phyloP scores from a whole-genome alignment of 2,329 filamentous ascomycete genomes.

The Colletotrichum euphorbiae region DNA sequence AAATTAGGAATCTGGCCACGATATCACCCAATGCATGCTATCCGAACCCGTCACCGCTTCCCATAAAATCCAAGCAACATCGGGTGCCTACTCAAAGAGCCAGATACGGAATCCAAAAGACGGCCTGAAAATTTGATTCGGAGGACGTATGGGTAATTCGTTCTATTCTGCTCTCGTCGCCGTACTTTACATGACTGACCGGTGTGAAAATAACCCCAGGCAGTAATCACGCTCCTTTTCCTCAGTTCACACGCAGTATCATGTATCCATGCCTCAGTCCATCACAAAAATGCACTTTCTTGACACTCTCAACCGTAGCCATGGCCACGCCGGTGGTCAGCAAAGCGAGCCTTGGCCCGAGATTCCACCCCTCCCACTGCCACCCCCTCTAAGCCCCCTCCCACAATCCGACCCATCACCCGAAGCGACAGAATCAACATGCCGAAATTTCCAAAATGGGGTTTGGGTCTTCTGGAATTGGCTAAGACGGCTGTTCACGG shows the following conservation, averaged over 20 bases:
- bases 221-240: no score
- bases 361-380: conserved; percentile 24
- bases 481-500: conserved; percentile 2
- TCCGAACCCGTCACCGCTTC: no score
- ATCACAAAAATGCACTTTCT: conserved; percentile 9
- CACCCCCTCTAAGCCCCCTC: conserved; percentile 28
- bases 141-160: no score
- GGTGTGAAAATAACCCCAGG: no score
- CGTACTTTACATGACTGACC: no score
- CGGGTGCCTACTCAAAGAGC: no score
- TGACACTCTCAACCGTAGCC: background rate
- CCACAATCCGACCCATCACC: background rate
- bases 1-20: no score
- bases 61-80: no score
- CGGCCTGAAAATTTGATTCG: no score
- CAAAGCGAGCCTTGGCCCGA: conserved; percentile 22
- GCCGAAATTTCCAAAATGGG: conserved; percentile 25
- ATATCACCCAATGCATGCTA: no score
- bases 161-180: no score
- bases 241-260: background rate
- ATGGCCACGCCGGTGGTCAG: background rate
- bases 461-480: conserved; percentile 8
- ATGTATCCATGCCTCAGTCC: conserved; percentile 23
- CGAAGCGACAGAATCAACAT: conserved; percentile 7
- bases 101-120: no score